phyloP scores from a whole-genome alignment of 306 rosid species.

The Trifolium repens region DNA sequence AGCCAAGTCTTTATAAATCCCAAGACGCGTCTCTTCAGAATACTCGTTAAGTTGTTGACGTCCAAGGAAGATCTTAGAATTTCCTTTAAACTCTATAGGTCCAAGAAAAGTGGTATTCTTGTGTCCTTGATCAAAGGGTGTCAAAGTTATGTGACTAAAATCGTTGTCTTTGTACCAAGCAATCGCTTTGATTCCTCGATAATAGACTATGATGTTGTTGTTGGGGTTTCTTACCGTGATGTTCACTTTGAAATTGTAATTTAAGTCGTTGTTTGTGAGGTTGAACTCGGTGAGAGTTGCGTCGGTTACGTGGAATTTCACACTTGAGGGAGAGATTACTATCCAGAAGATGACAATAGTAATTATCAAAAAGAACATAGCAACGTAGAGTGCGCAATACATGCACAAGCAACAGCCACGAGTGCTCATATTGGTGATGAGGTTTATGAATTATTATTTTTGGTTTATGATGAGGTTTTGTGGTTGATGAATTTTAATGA shows the following conservation, averaged over 20 bases:
- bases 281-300: conserved; percentile 44
- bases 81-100: conserved; percentile 35
- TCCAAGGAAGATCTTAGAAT: conserved; percentile 1
- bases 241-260: conserved; percentile 41
- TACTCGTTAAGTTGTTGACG: conserved; percentile 36
- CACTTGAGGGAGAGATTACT: conserved; percentile 31
- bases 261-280: conserved; percentile 38
- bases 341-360: neutral
- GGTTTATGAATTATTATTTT: neutral
- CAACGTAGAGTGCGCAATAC: neutral
- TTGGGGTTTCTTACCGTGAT: conserved; percentile 43
- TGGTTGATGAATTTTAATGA: neutral
- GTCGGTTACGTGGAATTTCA: conserved; percentile 40
- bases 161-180: conserved; percentile 44
- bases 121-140: conserved; percentile 54
- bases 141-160: neutral
- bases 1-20: conserved; percentile 29
- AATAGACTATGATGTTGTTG: conserved; percentile 41
- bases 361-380: neutral
- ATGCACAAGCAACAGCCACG: neutral
- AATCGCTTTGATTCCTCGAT: conserved; percentile 30
- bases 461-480: neutral
- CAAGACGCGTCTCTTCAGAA: conserved; percentile 13
- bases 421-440: conserved; percentile 12
- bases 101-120: conserved; percentile 43